phyloP scores from a whole-genome alignment of 2,329 filamentous ascomycete genomes.

The Fusarium clavum region DNA sequence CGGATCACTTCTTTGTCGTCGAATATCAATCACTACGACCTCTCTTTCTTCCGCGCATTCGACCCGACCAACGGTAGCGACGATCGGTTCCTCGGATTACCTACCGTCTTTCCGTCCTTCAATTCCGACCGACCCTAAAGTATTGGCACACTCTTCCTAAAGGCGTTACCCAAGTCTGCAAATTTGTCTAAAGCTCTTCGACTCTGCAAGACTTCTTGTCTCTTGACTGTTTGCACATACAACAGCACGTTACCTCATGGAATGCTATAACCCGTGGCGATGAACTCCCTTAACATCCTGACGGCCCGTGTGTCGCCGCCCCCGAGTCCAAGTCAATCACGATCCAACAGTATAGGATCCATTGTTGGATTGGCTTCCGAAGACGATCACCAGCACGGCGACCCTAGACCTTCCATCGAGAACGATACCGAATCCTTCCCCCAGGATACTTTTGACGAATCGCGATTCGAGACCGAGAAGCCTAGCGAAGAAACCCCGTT shows the following conservation, averaged over 20 bases:
- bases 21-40: neutral
- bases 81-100: conserved; percentile 16
- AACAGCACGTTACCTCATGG: conserved; percentile 59
- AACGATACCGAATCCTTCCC: conserved; percentile 51
- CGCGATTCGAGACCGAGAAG: conserved; percentile 54
- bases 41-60: conserved; percentile 30
- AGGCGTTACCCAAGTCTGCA: neutral
- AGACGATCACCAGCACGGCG: conserved; percentile 46
- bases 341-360: conserved; percentile 70
- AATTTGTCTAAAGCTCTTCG: neutral
- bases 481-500: conserved; percentile 76
- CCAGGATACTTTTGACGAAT: conserved; percentile 53
- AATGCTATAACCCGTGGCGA: conserved; percentile 69
- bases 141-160: conserved; percentile 2
- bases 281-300: conserved; percentile 98
- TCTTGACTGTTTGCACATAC: neutral
- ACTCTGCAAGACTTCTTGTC: conserved; percentile 1
- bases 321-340: conserved; percentile 66
- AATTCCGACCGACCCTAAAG: neutral
- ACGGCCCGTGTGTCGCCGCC: conserved; percentile 81
- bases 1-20: conserved; percentile 19
- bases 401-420: conserved; percentile 49
- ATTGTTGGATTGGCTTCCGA: conserved; percentile 61
- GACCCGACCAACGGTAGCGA: conserved; percentile 2
- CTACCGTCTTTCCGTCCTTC: conserved; percentile 14